Evolutionary conservation across 2,329 filamentous ascomycete species (phyloP), one percentile per base, ranked within the genome.

Genomic region (Aspergillus amoenus): DNA sequence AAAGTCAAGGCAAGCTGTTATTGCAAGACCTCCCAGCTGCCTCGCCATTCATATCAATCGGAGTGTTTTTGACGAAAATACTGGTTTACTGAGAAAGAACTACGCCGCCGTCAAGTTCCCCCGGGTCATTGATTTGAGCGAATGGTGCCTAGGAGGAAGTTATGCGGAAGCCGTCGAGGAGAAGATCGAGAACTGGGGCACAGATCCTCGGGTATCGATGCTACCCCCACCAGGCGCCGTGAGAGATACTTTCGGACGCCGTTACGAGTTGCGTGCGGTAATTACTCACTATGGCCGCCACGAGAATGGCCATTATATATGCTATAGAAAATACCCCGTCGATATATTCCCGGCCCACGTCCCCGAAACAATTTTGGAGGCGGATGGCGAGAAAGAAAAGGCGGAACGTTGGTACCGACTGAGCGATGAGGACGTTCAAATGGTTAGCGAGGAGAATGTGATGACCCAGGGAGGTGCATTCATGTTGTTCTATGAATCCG

Each of bases 281-380:
- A 84, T 97, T 9, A 94, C 91, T 1, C 94, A 97, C 70, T 90
- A 89, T 60, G 94, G 94, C 4, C 83, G 89, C 32, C 94, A 97
- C 71, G 92, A 97, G 61, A 96, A 96, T 66, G 94, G 94, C 0
- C 94, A 99, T 75, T 97, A 99, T 66, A 87, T 97, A 40, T 96
- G 91, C 71, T 96, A 94, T 73, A 84, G 91, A 51, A 90, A 88
- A 67, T 88, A 91, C 67, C 81, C 84, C 1, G 65, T 68, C 4
- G 64, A 71, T 2, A 60, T 59, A 7, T 76, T 76, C 43, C 70
- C 74, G 5, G 68, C 64, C 4, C 59, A 67, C 39, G 65, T 72
- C 8, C 67, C 70, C 8, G 69, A 72, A 37, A 62, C 67, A 18
- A 64, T 73, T 13, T 49, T 73, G 2, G 69, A 73, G 30, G 67